Evolutionary conservation across 2,329 filamentous ascomycete genomes (phyloP), one percentile per base, ranked within the genome.

Genomic region (Sporothrix inflata): DNA sequence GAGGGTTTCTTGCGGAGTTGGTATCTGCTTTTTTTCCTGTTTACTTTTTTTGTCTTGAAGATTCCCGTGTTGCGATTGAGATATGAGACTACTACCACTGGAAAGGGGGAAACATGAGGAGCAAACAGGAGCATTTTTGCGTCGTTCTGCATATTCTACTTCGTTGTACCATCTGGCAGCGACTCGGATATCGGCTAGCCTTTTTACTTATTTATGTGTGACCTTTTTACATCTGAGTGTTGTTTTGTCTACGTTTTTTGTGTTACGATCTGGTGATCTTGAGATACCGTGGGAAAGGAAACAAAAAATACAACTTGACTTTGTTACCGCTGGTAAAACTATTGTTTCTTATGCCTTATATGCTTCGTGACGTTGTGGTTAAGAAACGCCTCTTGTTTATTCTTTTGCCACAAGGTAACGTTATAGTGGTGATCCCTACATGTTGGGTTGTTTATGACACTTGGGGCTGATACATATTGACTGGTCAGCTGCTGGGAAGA

Each of bases 31-130:
- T 57, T 34, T 65, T 6, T 55, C 40, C 19, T 51, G 19, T 55
- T n/a, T 27, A 19, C 12, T 27, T 47, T 49, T n/a, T 69, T 65
- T 47, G 40, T 71, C 3, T 71, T 70, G 47, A 70, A 73, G 73
- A 74, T 75, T 74, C 72, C 72, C 73, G 71, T 75, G 72, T 75
- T 72, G 73, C 74, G 73, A 72, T 68, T 65, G 65, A 74, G 63
- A 70, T 61, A 63, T 60, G 66, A 55, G 45, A 71, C 57, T 53
- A 70, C 53, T 49, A 71, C 30, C 21, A 34, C 19, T 24, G 49
- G n/a, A 61, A 65, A 34, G 19, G 51, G 57, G 30, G n/a, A 30
- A 70, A 60, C 38, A 27, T 21, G 45, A 38, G 21, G 70, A 65
- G 74, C 73, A 74, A 72, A 70, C 55, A 72, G 74, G 72, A 73